Evolutionary conservation across 305 asterid genomes (phyloP), one percentile per base, ranked within the genome.

Genomic region (Salvia sclarea): DNA sequence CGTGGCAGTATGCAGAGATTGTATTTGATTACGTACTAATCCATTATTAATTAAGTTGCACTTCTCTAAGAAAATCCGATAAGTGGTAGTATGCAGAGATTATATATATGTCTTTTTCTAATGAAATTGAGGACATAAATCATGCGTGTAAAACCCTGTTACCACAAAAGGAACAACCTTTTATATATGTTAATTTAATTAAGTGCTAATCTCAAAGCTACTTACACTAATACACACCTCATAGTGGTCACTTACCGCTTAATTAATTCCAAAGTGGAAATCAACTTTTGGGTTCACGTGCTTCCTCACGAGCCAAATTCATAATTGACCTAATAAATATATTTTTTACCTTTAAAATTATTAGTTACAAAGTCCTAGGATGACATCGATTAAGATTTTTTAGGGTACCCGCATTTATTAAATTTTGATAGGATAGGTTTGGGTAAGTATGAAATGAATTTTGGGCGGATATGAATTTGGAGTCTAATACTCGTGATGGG

Each of bases 251-350:
- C 41, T 16, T 40, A 20, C 47, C 30, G 24, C 14, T 61, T 59
- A 38, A 61, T 54, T 44, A 68, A 45, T 61, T 57, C 25, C 47
- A 60, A 70, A 57, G 69, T 66, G 55, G 73, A 58, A 38, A 66
- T 38, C 28, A 58, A 38, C 69, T 66, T 75, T 62, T 31, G 8
- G 55, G 8, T 12, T 63, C 67, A 63, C 71, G 70, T 68, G 71
- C 66, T 44, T 4, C 65, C 67, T 35, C 69, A 62, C 16, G 71
- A 68, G 61, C 62, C 69, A 30, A 61, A 18, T 38, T 64, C 70
- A 64, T 54, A 12, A 53, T 63, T 53, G 18, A 9, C 11, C 43
- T n/a, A n/a, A n/a, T n/a, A n/a, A n/a, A n/a, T n/a, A n/a, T n/a
- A n/a, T n/a, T n/a, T n/a, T n/a, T n/a, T n/a, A n/a, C n/a, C n/a